Percentiles rank a stretch among this genome's conserved stretches.
Conservation (phyloP, 257 asterid genomes). For the Avicennia marina region DNA sequence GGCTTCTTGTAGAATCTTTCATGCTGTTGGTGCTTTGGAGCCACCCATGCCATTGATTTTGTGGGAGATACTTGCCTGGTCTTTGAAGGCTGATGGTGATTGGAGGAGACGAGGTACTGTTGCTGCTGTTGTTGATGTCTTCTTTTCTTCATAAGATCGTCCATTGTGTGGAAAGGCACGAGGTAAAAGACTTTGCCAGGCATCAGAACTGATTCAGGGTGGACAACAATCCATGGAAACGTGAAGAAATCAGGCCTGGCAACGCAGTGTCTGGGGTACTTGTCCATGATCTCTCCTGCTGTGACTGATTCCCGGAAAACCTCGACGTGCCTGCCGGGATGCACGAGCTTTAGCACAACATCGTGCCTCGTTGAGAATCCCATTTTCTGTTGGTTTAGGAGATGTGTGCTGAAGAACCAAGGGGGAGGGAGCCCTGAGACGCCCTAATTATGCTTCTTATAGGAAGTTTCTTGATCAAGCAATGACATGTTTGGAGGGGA, state of each 20-base stretch:
- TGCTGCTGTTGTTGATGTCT: too few relatives aligned
- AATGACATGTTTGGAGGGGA: too few relatives aligned
- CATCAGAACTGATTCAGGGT: conserved; percentile 33
- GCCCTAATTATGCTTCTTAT: conserved; percentile 2
- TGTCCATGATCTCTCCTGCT: conserved; percentile 40
- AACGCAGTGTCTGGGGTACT: conserved; percentile 48
- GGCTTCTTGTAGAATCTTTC: too few relatives aligned
- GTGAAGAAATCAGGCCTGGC: conserved; percentile 59
- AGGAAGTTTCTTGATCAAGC: not conserved
- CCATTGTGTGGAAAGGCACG: conserved; percentile 17
- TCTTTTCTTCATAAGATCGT: conserved; percentile 19
- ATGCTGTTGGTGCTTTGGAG: too few relatives aligned
- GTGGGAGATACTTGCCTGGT: too few relatives aligned
- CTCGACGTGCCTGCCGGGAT: conserved; percentile 42
- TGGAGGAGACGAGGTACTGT: too few relatives aligned
- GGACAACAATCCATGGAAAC: conserved; percentile 48
- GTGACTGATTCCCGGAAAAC: conserved; percentile 31
- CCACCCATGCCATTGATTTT: too few relatives aligned
- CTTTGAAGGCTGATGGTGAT: too few relatives aligned
- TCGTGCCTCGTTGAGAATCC: conserved; percentile 30
- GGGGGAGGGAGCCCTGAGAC: conserved; percentile 19
- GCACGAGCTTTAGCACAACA: conserved; percentile 39
- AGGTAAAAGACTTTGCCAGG: conserved; percentile 24
- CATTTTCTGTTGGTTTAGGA: conserved; percentile 8
- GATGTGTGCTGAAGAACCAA: conserved; percentile 13